phyloP scores from a whole-genome alignment of 2,329 filamentous ascomycete species.

The Didymella segeticola region DNA sequence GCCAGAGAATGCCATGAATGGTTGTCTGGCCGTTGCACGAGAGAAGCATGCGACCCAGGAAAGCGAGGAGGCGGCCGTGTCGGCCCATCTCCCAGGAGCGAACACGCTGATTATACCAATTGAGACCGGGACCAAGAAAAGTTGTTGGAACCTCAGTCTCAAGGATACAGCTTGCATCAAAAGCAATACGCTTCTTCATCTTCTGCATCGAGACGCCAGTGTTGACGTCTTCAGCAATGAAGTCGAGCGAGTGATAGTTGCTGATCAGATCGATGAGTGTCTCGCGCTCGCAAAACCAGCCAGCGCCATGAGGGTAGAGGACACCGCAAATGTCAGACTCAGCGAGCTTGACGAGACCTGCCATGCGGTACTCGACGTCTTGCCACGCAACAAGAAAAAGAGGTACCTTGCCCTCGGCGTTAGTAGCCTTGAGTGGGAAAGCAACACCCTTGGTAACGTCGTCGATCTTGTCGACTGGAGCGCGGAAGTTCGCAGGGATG shows the following conservation, averaged over 20 bases:
- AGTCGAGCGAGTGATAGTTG: conserved; percentile 27
- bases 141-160: conserved; percentile 29
- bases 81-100: conserved; percentile 29
- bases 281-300: conserved; percentile 26
- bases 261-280: conserved; percentile 25
- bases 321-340: conserved; percentile 25
- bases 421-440: conserved; percentile 24
- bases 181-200: conserved; percentile 27
- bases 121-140: conserved; percentile 24
- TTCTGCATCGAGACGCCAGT: conserved; percentile 20
- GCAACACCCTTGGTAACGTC: conserved; percentile 23
- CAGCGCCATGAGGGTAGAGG: conserved; percentile 26
- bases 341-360: conserved; percentile 22
- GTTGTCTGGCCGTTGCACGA: conserved; percentile 20
- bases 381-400: conserved; percentile 28
- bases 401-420: conserved; percentile 17
- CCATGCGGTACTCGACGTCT: conserved; percentile 22
- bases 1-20: conserved; percentile 21
- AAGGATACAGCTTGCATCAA: conserved; percentile 22
- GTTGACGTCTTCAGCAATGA: conserved; percentile 29
- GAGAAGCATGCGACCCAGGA: conserved; percentile 17
- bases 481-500: conserved; percentile 20
- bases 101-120: conserved; percentile 26
- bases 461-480: conserved; percentile 22
- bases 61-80: conserved; percentile 25